Percentiles rank a stretch among this genome's conserved stretches.
These are phyloP conservation scores for Irpex sp. DNA, from an alignment of 1,284 basidiomycete genomes.

Conservation along the genomic window DNA sequence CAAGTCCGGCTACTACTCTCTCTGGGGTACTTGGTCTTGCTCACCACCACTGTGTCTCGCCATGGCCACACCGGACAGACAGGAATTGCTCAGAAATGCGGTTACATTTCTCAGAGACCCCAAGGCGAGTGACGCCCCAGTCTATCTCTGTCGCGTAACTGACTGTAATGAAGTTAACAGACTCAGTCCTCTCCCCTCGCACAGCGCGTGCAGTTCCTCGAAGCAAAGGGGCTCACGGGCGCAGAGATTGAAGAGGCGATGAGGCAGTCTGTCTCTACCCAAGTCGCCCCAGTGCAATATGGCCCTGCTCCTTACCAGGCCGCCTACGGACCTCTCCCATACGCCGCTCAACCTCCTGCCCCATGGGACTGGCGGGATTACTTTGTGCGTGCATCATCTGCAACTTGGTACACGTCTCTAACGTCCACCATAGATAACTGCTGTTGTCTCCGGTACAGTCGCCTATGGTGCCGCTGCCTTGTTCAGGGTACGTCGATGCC, in stretches of 20 bases:
- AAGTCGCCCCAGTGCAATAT: conserved; percentile 24
- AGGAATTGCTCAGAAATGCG: conserved; percentile 77
- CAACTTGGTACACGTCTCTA: not conserved
- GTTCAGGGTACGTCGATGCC: conserved; percentile 60
- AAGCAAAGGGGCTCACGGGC: conserved; percentile 86
- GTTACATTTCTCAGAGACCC: conserved; percentile 79
- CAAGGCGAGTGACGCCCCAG: conserved; percentile 41
- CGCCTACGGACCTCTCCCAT: conserved; percentile 41
- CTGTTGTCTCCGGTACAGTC: conserved; percentile 86
- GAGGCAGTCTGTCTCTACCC: conserved; percentile 44
- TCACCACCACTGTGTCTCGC: not conserved
- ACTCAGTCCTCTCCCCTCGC: conserved; percentile 74
- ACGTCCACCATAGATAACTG: conserved; percentile 75
- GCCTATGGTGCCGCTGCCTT: conserved; percentile 87
- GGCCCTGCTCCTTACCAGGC: conserved; percentile 29
- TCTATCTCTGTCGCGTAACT: not conserved
- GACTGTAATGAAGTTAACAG: conserved; percentile 32
- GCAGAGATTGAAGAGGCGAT: conserved; percentile 89
- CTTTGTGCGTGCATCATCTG: conserved; percentile 59
- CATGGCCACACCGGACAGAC: conserved; percentile 55
- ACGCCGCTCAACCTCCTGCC: conserved; percentile 35
- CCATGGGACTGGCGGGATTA: conserved; percentile 93
- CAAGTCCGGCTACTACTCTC: conserved; percentile 6
- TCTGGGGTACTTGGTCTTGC: not conserved
- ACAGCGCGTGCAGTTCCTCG: conserved; percentile 89